A percentile compares a stretch with the other conserved stretches of the same genome.
phyloP scores from a whole-genome alignment of 2,329 filamentous ascomycete species.

The Beauveria rudraprayagi region DNA sequence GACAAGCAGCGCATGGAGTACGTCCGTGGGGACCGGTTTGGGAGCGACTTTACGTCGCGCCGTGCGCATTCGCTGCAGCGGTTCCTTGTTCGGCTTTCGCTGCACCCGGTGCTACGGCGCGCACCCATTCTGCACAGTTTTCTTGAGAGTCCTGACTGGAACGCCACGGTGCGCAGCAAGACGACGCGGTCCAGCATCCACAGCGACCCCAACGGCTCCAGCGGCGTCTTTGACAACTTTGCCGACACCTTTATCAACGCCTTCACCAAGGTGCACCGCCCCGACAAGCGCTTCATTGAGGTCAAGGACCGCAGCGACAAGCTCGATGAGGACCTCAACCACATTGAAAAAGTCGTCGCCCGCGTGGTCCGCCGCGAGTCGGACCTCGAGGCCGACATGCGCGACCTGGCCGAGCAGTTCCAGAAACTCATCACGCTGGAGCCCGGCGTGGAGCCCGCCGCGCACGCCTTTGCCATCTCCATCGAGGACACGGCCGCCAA shows the following conservation, averaged over 20 bases:
- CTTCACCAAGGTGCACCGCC: conserved; percentile 92
- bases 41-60: conserved; percentile 80
- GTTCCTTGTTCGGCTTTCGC: conserved; percentile 76
- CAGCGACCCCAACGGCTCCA: conserved; percentile 38
- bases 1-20: conserved; percentile 99
- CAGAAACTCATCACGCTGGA: conserved; percentile 87
- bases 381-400: conserved; percentile 81
- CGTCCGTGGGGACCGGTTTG: conserved; percentile 91
- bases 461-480: conserved; percentile 79
- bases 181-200: conserved; percentile 54
- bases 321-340: conserved; percentile 83
- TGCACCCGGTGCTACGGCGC: conserved; percentile 83
- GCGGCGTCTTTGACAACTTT: conserved; percentile 86
- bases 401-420: conserved; percentile 87
- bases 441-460: conserved; percentile 71
- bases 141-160: conserved; percentile 91
- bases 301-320: conserved; percentile 89
- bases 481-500: conserved; percentile 77
- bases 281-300: conserved; percentile 89
- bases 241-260: conserved; percentile 96
- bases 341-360: conserved; percentile 93
- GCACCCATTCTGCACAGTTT: conserved; percentile 79
- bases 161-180: conserved; percentile 82
- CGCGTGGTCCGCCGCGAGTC: conserved; percentile 80
- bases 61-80: conserved; percentile 85